A percentile compares a stretch with the other conserved stretches of the same genome.
phyloP scores from a whole-genome alignment of 139 green algal genomes.

The Ostreobium quekettii region DNA sequence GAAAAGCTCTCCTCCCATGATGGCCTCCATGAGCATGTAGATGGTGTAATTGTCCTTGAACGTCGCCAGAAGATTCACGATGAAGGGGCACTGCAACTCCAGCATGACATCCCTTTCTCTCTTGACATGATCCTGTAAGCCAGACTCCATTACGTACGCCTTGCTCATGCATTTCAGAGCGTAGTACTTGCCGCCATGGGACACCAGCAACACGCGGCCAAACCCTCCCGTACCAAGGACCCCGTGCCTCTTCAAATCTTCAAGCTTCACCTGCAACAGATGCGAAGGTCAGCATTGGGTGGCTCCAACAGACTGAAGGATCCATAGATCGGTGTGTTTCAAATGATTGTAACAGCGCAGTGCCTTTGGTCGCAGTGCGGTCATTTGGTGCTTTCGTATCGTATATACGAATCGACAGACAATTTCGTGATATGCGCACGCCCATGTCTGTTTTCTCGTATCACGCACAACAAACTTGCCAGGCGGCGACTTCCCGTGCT shows the following conservation, averaged over 20 bases:
- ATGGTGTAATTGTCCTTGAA: slow-evolving; percentile 44
- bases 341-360: too few relatives aligned
- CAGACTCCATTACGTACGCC: slow-evolving; percentile 57
- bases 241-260: slow-evolving; percentile 52
- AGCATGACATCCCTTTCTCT: slow-evolving; percentile 66
- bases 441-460: too few relatives aligned
- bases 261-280: slow-evolving; percentile 31
- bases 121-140: slow-evolving; percentile 78
- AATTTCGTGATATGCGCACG: too few relatives aligned
- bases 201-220: slow-evolving; percentile 75
- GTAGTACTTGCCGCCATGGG: slow-evolving; percentile 30
- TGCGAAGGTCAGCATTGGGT: too few relatives aligned
- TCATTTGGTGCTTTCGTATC: too few relatives aligned
- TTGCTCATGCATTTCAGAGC: slow-evolving; percentile 84
- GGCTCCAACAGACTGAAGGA: too few relatives aligned
- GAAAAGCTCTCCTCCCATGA: slow-evolving; percentile 92
- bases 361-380: too few relatives aligned
- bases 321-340: too few relatives aligned
- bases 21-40: slow-evolving; percentile 86
- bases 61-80: slow-evolving; percentile 68
- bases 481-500: too few relatives aligned
- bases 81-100: slow-evolving; percentile 69
- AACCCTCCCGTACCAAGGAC: slow-evolving; percentile 79
- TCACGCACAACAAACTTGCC: too few relatives aligned
- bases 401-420: too few relatives aligned